phyloP scores from a whole-genome alignment of 2,329 filamentous ascomycete species.

The Calonectria multiphialidica region DNA sequence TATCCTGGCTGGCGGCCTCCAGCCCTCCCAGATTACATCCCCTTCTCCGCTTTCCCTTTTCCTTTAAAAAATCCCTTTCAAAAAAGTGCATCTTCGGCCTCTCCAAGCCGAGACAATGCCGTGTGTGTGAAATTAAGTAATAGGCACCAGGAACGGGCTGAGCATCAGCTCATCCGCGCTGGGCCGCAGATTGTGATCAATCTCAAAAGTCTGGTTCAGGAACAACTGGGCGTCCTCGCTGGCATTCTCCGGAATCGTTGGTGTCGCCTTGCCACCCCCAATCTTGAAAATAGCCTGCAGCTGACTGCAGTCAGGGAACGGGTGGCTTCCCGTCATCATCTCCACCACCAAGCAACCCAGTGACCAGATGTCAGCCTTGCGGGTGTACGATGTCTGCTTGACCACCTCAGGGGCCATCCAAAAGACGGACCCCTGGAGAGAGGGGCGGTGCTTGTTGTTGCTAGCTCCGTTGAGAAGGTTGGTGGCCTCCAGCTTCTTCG shows the following conservation, averaged over 20 bases:
- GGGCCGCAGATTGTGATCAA: slow-evolving; percentile 92
- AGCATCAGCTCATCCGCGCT: slow-evolving; percentile 91
- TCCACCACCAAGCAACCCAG: slow-evolving; percentile 96
- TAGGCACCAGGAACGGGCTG: slow-evolving; percentile 84
- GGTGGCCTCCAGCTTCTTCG: slow-evolving; percentile 94
- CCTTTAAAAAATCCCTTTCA: not conserved
- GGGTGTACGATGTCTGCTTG: slow-evolving; percentile 96
- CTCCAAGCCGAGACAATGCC: not conserved
- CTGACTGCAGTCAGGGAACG: slow-evolving; percentile 97
- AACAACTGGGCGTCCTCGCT: slow-evolving; percentile 88
- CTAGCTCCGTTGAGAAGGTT: slow-evolving; percentile 80
- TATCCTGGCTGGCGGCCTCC: not conserved
- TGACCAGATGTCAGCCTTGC: slow-evolving; percentile 99
- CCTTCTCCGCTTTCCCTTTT: not conserved
- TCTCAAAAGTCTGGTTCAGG: slow-evolving; percentile 90
- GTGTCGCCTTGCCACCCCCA: slow-evolving; percentile 86
- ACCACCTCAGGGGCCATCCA: slow-evolving; percentile 99
- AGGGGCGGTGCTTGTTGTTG: slow-evolving; percentile 78
- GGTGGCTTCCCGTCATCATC: slow-evolving; percentile 98
- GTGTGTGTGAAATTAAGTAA: slow-evolving; percentile 56
- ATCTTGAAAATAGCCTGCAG: slow-evolving; percentile 99
- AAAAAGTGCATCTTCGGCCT: not conserved
- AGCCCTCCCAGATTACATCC: slow-evolving; percentile 8
- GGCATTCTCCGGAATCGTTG: slow-evolving; percentile 88
- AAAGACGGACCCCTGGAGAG: slow-evolving; percentile 96